phyloP scores from a whole-genome alignment of 192 early-diverging fungal species.

The Coemansia sp. region DNA sequence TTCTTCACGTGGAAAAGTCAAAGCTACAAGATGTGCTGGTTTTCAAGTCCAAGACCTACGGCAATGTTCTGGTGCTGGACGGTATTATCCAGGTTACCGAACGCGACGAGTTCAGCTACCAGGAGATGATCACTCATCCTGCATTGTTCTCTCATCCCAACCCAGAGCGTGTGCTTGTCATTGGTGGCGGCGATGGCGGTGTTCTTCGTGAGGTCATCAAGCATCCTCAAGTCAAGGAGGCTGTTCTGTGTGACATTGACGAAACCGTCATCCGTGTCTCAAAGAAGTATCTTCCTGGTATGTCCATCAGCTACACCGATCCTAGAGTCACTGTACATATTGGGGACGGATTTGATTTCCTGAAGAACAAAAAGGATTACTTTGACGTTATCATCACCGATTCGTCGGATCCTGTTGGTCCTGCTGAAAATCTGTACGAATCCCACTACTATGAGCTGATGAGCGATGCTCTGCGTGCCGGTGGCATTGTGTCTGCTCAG shows the following conservation, averaged over 20 bases:
- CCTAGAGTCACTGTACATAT: slow-evolving; percentile 94
- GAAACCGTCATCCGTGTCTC: slow-evolving; percentile 89
- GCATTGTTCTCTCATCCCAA: slow-evolving; percentile 93
- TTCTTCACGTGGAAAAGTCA: slow-evolving; percentile 94
- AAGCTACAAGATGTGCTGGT: slow-evolving; percentile 96
- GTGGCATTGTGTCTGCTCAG: slow-evolving; percentile 95
- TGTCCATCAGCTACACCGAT: slow-evolving; percentile 92
- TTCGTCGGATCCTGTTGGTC: slow-evolving; percentile 96
- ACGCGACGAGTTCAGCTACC: slow-evolving; percentile 98
- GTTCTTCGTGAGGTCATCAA: slow-evolving; percentile 98
- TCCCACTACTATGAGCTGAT: slow-evolving; percentile 92
- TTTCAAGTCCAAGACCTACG: slow-evolving; percentile 93
- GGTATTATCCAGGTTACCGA: slow-evolving; percentile 98
- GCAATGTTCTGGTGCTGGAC: slow-evolving; percentile 96
- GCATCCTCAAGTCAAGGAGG: slow-evolving; percentile 90
- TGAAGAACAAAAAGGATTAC: slow-evolving; percentile 80
- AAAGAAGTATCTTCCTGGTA: slow-evolving; percentile 90
- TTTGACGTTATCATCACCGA: slow-evolving; percentile 99
- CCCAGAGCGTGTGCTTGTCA: slow-evolving; percentile 95
- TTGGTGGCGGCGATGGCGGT: slow-evolving; percentile 99
- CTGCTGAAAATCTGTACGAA: slow-evolving; percentile 93
- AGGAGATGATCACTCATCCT: slow-evolving; percentile 99
- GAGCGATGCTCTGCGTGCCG: slow-evolving; percentile 81
- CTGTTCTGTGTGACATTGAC: slow-evolving; percentile 96
- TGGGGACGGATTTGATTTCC: slow-evolving; percentile 94